Evolutionary conservation across 2,329 filamentous ascomycete species (phyloP), one percentile per base, ranked within the genome.

Genomic region (Cladosporium phlei): DNA sequence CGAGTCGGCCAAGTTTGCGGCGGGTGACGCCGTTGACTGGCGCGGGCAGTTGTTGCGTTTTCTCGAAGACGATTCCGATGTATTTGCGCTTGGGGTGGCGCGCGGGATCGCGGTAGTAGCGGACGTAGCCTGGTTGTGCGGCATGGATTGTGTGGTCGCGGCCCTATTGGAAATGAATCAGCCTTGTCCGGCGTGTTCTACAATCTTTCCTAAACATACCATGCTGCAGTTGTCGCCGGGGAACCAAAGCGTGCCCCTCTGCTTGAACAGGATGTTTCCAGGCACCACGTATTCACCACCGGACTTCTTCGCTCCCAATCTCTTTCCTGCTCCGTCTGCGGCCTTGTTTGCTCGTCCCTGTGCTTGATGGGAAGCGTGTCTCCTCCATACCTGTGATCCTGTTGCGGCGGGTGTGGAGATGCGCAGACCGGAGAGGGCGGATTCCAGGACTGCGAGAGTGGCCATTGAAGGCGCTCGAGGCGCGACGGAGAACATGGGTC

Each of bases 211-310:
- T 20, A 17, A 9, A 29, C 52, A 28, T 56, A 64, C 61, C 75
- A 97, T 91, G 59, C 83, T 86, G 68, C 86, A 88, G 71, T 98
- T 97, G 66, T 97, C 93, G 60, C 93, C 93, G 1, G 93, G 85
- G 66, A 85, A 91, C 93, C 93, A 98, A 61, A 83, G 80, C 3
- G 93, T 94, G 59, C 93, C 93, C 61, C 91, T 85, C 70, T 98
- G 93, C 66, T 88, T 89, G 79, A 93, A 98, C 70, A 98, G 86
- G 69, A 98, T 98, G 74, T 95, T 97, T 46, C 93, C 93, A 4
- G 90, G 86, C 49, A 95, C 85, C 27, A 98, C 93, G 67, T 85
- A 95, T 73, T 96, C 74, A 86, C 87, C 91, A 67, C 87, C 88
- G 14, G 85, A 84, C 69, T 91, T 88, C 77, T 98, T 98, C 4